Evolutionary conservation across 805 yeast species (phyloP).

Genomic region (Saccharomycopsis javanensis): DNA sequence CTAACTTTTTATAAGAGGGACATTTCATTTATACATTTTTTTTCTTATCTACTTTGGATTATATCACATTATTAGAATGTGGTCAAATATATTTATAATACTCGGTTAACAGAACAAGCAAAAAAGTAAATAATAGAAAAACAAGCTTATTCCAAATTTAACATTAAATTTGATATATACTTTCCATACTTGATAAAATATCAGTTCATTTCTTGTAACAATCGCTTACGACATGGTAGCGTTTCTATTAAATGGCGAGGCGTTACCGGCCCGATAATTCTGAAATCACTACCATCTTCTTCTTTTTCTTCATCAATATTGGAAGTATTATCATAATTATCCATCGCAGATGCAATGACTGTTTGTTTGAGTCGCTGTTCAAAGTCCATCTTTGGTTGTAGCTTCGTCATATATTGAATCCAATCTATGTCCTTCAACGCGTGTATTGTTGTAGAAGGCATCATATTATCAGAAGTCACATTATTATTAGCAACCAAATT

Average conservation of each 20-base stretch:
- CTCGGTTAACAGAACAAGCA: background rate
- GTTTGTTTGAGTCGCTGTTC: constrained; percentile 25
- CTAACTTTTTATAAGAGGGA: no score
- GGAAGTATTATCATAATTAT: constrained; percentile 11
- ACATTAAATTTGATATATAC: no score
- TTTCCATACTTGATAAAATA: background rate
- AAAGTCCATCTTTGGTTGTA: constrained; percentile 25
- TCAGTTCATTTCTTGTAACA: constrained; percentile 4
- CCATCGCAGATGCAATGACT: constrained; percentile 18
- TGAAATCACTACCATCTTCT: constrained; percentile 7
- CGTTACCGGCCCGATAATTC: constrained; percentile 15
- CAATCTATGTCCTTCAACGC: constrained; percentile 29
- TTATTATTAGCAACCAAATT: constrained; percentile 5
- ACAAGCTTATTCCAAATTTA: background rate
- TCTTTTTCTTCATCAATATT: constrained; percentile 2
- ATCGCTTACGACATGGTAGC: constrained; percentile 11
- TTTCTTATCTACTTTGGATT: background rate
- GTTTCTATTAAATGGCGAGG: constrained; percentile 14
- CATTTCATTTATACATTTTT: background rate
- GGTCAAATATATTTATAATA: background rate
- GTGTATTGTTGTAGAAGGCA: constrained; percentile 17
- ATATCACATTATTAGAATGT: background rate
- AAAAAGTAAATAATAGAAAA: no score
- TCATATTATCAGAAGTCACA: background rate
- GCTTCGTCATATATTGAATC: constrained; percentile 32